Conservation (phyloP, 2,329 filamentous ascomycete genomes). For the Fusarium pseudonygamai region DNA sequence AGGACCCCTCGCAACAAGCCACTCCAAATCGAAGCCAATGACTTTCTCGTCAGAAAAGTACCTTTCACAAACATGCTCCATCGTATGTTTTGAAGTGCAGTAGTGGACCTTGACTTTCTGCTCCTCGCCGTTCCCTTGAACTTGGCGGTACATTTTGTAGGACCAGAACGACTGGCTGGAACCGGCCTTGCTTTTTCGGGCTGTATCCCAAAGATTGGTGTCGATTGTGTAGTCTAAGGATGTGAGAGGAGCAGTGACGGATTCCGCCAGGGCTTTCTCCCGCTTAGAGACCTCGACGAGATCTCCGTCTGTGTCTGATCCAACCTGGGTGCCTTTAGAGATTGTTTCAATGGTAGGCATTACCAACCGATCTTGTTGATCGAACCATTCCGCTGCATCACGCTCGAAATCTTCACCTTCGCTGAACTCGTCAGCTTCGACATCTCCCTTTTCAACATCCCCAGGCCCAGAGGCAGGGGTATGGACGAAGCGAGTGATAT, state of each 20-base stretch:
- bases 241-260: slow-evolving; percentile 40
- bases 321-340: slow-evolving; percentile 7
- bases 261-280: not conserved
- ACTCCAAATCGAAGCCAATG: slow-evolving; percentile 92
- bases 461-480: slow-evolving; percentile 1
- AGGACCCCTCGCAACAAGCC: slow-evolving; percentile 66
- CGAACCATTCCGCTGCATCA: slow-evolving; percentile 40
- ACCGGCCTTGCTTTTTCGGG: slow-evolving; percentile 57
- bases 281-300: slow-evolving; percentile 1
- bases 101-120: slow-evolving; percentile 77
- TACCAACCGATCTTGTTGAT: slow-evolving; percentile 34
- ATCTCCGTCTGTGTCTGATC: not conserved
- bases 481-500: slow-evolving; percentile 42
- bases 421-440: slow-evolving; percentile 30
- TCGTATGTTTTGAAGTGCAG: slow-evolving; percentile 72
- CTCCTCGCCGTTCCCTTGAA: slow-evolving; percentile 52
- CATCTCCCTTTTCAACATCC: not conserved
- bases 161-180: slow-evolving; percentile 70
- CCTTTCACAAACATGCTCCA: slow-evolving; percentile 70
- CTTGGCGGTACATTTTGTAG: slow-evolving; percentile 71
- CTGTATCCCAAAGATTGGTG: slow-evolving; percentile 49
- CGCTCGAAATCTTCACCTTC: slow-evolving; percentile 41
- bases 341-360: not conserved
- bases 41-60: slow-evolving; percentile 75
- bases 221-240: slow-evolving; percentile 46